Evolutionary conservation across 1,284 basidiomycete species (phyloP).

Genomic region (Tylopilus orsonianus): DNA sequence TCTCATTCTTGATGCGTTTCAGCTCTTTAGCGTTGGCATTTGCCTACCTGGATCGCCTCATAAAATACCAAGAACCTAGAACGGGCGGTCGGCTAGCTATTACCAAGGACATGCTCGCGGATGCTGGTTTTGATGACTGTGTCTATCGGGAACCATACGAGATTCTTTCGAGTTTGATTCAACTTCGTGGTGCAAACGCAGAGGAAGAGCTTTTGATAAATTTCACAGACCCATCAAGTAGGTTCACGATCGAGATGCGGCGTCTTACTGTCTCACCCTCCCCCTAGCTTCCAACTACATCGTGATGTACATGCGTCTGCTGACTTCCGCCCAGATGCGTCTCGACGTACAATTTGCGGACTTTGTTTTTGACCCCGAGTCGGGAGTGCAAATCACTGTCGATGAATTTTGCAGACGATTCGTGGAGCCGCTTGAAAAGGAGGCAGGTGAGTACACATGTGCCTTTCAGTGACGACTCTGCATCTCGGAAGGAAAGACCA

Average conservation of each 20-base stretch:
- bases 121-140: constrained; percentile 65
- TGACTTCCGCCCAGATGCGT: constrained; percentile 83
- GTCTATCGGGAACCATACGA: constrained; percentile 60
- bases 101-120: constrained; percentile 56
- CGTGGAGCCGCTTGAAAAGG: constrained; percentile 80
- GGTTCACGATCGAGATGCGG: constrained; percentile 10
- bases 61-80: constrained; percentile 42
- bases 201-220: constrained; percentile 37
- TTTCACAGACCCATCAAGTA: constrained; percentile 60
- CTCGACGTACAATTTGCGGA: constrained; percentile 52
- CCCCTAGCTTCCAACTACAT: constrained; percentile 65
- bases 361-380: constrained; percentile 77
- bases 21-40: constrained; percentile 62
- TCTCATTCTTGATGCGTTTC: constrained; percentile 32
- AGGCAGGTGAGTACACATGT: constrained; percentile 58
- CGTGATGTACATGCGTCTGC: constrained; percentile 72
- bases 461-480: background rate
- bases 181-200: constrained; percentile 23
- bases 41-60: constrained; percentile 60
- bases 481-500: constrained; percentile 55
- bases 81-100: constrained; percentile 53
- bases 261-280: constrained; percentile 4
- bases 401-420: constrained; percentile 72
- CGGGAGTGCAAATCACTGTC: constrained; percentile 47
- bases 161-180: constrained; percentile 43